phyloP scores from a whole-genome alignment of 345 rosid species.

The Sapria himalayana region DNA sequence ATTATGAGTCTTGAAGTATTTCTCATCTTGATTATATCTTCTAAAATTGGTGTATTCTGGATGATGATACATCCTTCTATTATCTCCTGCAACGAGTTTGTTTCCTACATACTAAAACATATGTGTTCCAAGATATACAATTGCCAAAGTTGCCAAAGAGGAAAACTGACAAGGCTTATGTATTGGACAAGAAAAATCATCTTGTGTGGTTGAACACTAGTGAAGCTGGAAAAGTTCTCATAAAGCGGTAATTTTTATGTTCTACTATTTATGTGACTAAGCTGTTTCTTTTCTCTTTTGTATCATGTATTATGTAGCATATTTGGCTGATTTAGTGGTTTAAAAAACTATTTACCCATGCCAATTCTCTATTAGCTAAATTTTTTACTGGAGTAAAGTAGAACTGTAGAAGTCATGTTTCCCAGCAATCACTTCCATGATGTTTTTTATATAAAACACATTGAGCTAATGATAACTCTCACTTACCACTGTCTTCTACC shows the following conservation, averaged over 20 bases:
- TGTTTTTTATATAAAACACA: neutral
- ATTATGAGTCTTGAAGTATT: too few species aligned
- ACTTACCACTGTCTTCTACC: neutral
- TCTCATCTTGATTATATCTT: too few species aligned
- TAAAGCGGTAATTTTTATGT: slow-evolving; percentile 34
- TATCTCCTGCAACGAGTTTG: too few species aligned
- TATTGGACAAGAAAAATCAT: slow-evolving; percentile 77
- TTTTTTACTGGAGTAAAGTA: neutral
- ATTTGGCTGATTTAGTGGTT: too few species aligned
- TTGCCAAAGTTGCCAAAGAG: slow-evolving; percentile 96
- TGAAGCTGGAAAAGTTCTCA: slow-evolving; percentile 72
- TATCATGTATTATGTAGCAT: neutral
- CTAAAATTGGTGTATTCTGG: neutral
- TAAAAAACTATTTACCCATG: too few species aligned
- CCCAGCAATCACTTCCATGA: neutral
- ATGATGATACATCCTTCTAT: too few species aligned
- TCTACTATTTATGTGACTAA: neutral
- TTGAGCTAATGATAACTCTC: neutral
- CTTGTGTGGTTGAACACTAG: slow-evolving; percentile 60
- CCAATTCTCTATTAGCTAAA: too few species aligned
- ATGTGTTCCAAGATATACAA: slow-evolving; percentile 58
- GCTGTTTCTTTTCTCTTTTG: neutral
- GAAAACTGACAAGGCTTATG: slow-evolving; percentile 83
- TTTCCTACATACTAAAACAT: slow-evolving; percentile 24
- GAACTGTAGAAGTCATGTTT: too few species aligned